These are phyloP conservation scores for Ceratocystis cubensis DNA, from an alignment of 2,329 filamentous ascomycete species.

Conservation along the genomic window DNA sequence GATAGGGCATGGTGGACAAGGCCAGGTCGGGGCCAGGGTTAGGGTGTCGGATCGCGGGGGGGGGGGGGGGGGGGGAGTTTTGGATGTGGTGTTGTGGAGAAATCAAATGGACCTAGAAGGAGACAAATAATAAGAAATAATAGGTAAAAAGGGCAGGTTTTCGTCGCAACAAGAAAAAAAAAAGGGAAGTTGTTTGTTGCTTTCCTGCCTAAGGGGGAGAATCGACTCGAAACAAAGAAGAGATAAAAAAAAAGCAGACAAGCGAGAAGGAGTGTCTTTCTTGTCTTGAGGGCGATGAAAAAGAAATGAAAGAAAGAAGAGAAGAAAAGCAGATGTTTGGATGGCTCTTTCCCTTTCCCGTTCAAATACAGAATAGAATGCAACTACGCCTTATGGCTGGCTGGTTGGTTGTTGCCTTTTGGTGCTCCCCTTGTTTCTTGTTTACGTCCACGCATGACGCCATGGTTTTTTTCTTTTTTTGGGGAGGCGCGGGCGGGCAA, in stretches of 20 bases:
- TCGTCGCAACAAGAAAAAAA: background rate
- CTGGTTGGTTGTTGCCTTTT: background rate
- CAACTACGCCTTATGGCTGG: background rate
- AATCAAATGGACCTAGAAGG: background rate
- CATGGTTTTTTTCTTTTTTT: constrained; percentile 6
- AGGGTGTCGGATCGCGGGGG: background rate
- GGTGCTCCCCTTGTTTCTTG: background rate
- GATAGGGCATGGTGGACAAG: constrained; percentile 11
- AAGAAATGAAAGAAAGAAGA: constrained; percentile 4
- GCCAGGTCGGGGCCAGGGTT: background rate
- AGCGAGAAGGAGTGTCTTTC: background rate
- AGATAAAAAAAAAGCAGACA: background rate
- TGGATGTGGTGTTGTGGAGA: background rate
- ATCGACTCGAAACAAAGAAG: background rate
- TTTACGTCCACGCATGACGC: constrained; percentile 6
- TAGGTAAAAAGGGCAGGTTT: background rate
- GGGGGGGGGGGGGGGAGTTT: no score
- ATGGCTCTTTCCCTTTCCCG: no score
- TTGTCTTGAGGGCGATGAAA: background rate
- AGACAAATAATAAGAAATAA: background rate
- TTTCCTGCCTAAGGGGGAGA: background rate
- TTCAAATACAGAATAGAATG: background rate
- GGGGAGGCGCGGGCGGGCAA: background rate
- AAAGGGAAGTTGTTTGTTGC: background rate
- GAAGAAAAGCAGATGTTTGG: background rate